A percentile compares a stretch with the other conserved stretches of the same genome.
These are phyloP conservation scores for Teunomyces pallodes DNA, from an alignment of 805 yeast species.

Conservation along the genomic window DNA sequence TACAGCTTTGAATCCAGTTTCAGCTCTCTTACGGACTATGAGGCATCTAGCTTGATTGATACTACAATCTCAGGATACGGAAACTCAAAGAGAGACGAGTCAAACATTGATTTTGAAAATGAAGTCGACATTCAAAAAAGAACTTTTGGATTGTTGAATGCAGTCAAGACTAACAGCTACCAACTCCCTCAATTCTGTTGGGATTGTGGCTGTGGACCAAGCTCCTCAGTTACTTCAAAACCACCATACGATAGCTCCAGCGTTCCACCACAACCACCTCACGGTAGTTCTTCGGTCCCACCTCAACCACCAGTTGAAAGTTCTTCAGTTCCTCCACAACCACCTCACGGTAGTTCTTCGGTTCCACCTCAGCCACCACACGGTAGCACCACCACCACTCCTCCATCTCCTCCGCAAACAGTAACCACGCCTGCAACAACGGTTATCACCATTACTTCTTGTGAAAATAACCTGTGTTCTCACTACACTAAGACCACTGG, in stretches of 20 bases:
- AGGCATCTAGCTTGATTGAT: slow-evolving; percentile 7
- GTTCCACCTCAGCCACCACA: too few species aligned
- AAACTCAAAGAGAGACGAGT: slow-evolving; percentile 9
- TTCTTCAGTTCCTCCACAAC: too few species aligned
- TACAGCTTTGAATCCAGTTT: slow-evolving; percentile 1
- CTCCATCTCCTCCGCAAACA: background rate
- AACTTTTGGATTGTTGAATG: slow-evolving; percentile 3
- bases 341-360: too few species aligned
- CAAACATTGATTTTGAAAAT: background rate
- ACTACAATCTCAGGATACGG: slow-evolving; percentile 1
- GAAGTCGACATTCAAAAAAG: background rate
- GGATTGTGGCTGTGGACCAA: slow-evolving; percentile 10
- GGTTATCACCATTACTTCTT: slow-evolving; percentile 33
- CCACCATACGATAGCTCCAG: background rate
- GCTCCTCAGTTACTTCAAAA: background rate
- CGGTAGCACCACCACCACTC: background rate
- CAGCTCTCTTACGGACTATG: background rate
- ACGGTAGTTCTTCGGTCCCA: background rate
- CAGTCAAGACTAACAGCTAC: slow-evolving; percentile 4
- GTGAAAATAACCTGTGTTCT: slow-evolving; percentile 29
- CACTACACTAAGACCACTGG: slow-evolving; percentile 5
- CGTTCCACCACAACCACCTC: background rate
- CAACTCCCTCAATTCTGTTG: slow-evolving; percentile 10
- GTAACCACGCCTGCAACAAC: slow-evolving; percentile 14
- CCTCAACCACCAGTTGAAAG: background rate